Base-by-base conservation (phyloP, 371 early-diverging fungal species). In the Parasitella parasitica region DNA sequence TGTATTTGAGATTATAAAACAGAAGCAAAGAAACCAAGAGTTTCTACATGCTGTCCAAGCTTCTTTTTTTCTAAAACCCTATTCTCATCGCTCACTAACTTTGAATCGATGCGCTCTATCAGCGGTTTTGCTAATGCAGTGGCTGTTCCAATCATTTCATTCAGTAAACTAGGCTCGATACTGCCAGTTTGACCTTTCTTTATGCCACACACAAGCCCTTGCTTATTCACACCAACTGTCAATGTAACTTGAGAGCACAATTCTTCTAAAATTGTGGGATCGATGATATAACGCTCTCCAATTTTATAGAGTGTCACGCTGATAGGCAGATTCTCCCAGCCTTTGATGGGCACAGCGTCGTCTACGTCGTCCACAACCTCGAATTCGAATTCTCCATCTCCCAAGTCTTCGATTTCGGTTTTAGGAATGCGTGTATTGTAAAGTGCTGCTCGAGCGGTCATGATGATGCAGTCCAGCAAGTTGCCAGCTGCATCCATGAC, bases 401-500 rank as follows among this genome's bases (percentile, higher is more conserved):
- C 84, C 20, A 86, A 66, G 26, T 86, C 85, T 66, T 87, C 83
- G 5, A 93, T 82, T 24, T 87, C 83, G 6, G 91, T 90, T 54
- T 89, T 87, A 12, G 97, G 95, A 50, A 97, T 86, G 63, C 84
- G 82, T 11, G 96, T 92, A 64, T 94, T 91, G 61, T 80, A 75
- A 30, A 97, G 73, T 13, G 98, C 97, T 1, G 92, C 96, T 22
- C 94, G 84, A 1, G 87, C 80, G 12, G 96, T 94, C 76, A 92
- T 82, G 30, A 91, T 84, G 58, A 96, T 81, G 22, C 91, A 81
- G 71, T 97, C 98, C 16, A 93, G 67, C 22, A 96, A 59, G 63
- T 92, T 93, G 11, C 98, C 98, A 30, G 87, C 94, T 59, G 88
- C 91, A 57, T 93, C 95, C 73, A 97, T 81, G 12, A 87, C 92